Percentiles rank a stretch among this genome's conserved stretches.
Conservation (phyloP, 371 early-diverging fungal species). For the Dichotomocladium elegans region DNA sequence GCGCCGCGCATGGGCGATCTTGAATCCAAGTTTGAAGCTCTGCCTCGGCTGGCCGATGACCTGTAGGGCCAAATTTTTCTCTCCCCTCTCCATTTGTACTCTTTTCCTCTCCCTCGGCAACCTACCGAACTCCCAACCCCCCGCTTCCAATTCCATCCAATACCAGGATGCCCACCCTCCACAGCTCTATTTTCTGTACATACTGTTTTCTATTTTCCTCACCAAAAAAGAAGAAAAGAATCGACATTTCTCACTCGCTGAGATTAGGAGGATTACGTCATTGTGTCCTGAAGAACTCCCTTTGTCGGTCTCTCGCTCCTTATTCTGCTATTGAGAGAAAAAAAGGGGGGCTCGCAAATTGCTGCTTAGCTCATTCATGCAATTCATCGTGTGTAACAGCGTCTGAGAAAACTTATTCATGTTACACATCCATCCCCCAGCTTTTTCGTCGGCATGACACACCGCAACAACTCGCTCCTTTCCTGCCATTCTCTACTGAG, state of each 20-base stretch:
- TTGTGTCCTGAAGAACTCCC: no score
- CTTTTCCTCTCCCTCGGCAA: neutral
- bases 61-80: neutral
- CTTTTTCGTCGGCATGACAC: no score
- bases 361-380: no score
- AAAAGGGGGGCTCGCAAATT: no score
- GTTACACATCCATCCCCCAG: no score
- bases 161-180: neutral
- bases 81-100: neutral
- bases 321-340: no score
- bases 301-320: no score
- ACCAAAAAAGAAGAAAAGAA: neutral
- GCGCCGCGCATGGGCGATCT: slow-evolving; percentile 20
- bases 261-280: no score
- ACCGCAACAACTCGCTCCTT: no score
- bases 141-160: neutral
- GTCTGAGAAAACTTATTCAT: no score
- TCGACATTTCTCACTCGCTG: neutral
- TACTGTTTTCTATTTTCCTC: neutral
- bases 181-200: neutral
- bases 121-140: neutral
- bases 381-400: no score
- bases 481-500: no score
- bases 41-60: slow-evolving; percentile 11
- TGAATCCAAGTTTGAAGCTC: slow-evolving; percentile 14